Conservation (phyloP, 345 rosid genomes). For the Acer saccharum region DNA sequence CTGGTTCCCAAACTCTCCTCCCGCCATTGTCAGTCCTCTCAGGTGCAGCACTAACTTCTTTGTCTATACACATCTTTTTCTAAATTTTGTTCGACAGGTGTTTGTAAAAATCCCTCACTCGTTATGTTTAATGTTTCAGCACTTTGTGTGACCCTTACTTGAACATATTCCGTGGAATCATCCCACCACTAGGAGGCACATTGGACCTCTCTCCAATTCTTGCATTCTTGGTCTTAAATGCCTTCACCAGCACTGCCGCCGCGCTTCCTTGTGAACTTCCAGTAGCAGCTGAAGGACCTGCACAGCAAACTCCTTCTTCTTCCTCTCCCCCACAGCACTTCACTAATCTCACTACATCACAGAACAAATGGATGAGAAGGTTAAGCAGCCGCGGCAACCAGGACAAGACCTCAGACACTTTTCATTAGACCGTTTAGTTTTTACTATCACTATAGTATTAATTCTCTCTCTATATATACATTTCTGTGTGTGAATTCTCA, state of each 20-base stretch:
- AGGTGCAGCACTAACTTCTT: slow-evolving; percentile 42
- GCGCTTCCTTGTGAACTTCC: slow-evolving; percentile 93
- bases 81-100: neutral
- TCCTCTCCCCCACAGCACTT: slow-evolving; percentile 21
- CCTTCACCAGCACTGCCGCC: slow-evolving; percentile 74
- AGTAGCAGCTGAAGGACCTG: slow-evolving; percentile 14
- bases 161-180: slow-evolving; percentile 92
- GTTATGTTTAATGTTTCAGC: slow-evolving; percentile 39
- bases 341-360: slow-evolving; percentile 36
- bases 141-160: slow-evolving; percentile 91
- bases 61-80: neutral
- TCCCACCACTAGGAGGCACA: slow-evolving; percentile 90
- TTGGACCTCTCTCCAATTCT: slow-evolving; percentile 85
- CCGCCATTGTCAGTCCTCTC: slow-evolving; percentile 91
- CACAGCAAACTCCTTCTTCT: slow-evolving; percentile 25
- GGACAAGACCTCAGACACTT: slow-evolving; percentile 29
- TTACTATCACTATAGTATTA: neutral
- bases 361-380: slow-evolving; percentile 79
- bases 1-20: slow-evolving; percentile 96
- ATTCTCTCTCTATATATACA: slow-evolving; percentile 5
- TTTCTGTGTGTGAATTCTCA: slow-evolving; percentile 4
- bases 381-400: slow-evolving; percentile 25
- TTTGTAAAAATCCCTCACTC: neutral
- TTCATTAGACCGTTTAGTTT: slow-evolving; percentile 21
- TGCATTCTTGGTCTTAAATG: slow-evolving; percentile 83